Evolutionary conservation across 2,329 filamentous ascomycete species (phyloP).

Genomic region (Epichloe glyceriae): DNA sequence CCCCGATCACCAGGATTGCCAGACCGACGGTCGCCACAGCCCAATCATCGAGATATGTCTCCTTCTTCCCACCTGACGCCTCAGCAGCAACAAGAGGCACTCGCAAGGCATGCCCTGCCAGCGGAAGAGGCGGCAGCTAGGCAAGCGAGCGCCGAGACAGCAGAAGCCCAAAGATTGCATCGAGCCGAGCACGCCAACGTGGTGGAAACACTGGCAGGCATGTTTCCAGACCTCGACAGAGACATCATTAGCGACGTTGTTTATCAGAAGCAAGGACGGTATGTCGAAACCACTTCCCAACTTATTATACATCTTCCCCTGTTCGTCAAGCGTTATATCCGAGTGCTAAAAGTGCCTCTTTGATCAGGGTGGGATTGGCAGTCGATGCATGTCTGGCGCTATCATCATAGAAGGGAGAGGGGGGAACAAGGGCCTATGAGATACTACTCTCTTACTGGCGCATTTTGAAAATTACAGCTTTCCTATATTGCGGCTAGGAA

Average conservation of each 20-base stretch:
- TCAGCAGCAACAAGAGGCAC: conserved; percentile 10
- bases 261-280: conserved; percentile 88
- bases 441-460: neutral
- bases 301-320: too few relatives aligned
- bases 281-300: conserved; percentile 24
- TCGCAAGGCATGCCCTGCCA: conserved; percentile 36
- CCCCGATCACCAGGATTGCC: conserved; percentile 25
- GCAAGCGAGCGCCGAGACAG: conserved; percentile 80
- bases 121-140: conserved; percentile 81
- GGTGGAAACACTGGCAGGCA: conserved; percentile 84
- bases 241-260: conserved; percentile 97
- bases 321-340: too few relatives aligned
- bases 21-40: conserved; percentile 17
- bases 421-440: neutral
- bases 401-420: conserved; percentile 23
- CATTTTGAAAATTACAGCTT: neutral
- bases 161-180: conserved; percentile 74
- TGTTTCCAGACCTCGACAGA: conserved; percentile 91
- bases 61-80: conserved; percentile 10
- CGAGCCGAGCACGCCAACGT: conserved; percentile 78
- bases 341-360: neutral
- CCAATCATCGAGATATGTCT: conserved; percentile 14
- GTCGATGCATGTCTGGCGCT: conserved; percentile 75
- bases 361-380: conserved; percentile 60
- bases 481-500: neutral